These are phyloP conservation scores for Ogataea sp. DNA, from an alignment of 805 yeast genomes.

Conservation along the genomic window DNA sequence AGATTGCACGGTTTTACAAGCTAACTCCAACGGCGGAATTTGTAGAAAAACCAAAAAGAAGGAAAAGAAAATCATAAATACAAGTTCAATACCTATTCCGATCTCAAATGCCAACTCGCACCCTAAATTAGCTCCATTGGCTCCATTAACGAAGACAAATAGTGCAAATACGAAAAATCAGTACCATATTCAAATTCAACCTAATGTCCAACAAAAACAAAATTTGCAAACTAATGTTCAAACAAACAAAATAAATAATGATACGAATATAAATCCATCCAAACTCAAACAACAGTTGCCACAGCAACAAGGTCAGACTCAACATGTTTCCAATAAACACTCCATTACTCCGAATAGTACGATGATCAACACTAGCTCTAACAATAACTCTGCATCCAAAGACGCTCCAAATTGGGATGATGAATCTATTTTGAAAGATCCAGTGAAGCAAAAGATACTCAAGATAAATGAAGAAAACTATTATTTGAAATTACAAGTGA, in stretches of 20 bases:
- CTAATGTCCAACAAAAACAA: background rate
- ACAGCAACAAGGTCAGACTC: background rate
- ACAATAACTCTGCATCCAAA: background rate
- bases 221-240: no score
- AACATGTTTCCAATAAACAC: background rate
- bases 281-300: background rate
- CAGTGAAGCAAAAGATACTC: conserved; percentile 30
- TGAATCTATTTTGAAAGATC: conserved; percentile 19
- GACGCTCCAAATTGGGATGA: conserved; percentile 5
- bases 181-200: background rate
- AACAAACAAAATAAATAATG: no score
- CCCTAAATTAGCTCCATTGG: no score
- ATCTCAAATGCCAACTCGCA: no score
- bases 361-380: background rate
- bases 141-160: background rate
- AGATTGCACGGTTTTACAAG: no score
- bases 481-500: conserved; percentile 33
- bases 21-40: background rate
- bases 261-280: no score
- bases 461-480: conserved; percentile 38
- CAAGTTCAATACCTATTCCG: background rate
- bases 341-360: background rate
- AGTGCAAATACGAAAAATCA: background rate
- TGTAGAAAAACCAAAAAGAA: background rate
- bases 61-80: background rate